A percentile compares a stretch with the other conserved stretches of the same genome.
Conservation (phyloP, 371 early-diverging fungal species). For the Mortierella sp. region DNA sequence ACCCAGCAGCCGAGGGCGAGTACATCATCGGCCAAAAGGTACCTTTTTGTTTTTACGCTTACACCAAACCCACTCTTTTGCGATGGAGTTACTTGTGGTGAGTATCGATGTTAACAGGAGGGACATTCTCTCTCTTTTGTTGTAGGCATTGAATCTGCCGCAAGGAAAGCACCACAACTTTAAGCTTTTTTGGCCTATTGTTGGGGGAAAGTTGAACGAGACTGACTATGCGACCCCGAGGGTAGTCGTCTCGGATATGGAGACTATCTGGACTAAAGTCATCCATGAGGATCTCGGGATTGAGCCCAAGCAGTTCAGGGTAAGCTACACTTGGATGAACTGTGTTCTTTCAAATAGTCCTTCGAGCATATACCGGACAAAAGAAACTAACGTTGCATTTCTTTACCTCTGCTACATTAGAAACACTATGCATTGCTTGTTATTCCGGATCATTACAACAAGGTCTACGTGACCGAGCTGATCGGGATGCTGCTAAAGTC, state of each 20-base stretch:
- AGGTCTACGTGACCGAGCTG: constrained; percentile 73
- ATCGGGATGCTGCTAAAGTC: constrained; percentile 77
- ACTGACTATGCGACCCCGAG: constrained; percentile 77
- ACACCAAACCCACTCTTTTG: background rate
- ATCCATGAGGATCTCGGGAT: constrained; percentile 83
- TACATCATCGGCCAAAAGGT: constrained; percentile 78
- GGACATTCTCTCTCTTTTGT: background rate
- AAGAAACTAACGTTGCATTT: background rate
- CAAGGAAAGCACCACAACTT: constrained; percentile 60
- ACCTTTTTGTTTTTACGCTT: background rate
- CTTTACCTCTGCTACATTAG: constrained; percentile 23
- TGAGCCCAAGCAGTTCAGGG: constrained; percentile 67
- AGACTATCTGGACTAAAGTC: constrained; percentile 82
- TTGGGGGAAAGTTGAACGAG: constrained; percentile 77
- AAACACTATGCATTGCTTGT: constrained; percentile 81
- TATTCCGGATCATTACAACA: constrained; percentile 83
- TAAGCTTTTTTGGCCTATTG: constrained; percentile 53
- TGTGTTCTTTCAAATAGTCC: background rate
- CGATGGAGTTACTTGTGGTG: background rate
- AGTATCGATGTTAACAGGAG: background rate
- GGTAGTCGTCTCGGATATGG: constrained; percentile 80
- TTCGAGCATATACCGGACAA: too few species aligned
- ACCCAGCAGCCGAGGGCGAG: constrained; percentile 57
- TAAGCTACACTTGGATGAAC: constrained; percentile 23
- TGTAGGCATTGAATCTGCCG: constrained; percentile 47